A percentile compares a stretch with the other conserved stretches of the same genome.
Evolutionary conservation across 148 eudicot genomes (phyloP).

Genomic region (Amaranthus hypochondriacus): DNA sequence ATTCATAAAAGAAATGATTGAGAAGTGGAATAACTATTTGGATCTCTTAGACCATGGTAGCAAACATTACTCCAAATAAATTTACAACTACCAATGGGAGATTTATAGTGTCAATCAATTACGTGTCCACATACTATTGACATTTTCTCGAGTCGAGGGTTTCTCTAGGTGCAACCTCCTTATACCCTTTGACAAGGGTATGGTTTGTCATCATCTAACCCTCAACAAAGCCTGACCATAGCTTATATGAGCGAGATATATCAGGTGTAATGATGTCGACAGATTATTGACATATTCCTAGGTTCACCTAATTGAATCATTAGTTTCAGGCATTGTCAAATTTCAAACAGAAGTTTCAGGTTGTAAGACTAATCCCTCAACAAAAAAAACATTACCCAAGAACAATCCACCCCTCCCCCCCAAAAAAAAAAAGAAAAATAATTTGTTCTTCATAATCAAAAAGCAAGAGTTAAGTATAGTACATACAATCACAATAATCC

Average conservation of each 20-base stretch:
- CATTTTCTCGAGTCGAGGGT: too few relatives aligned
- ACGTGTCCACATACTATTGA: too few relatives aligned
- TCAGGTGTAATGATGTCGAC: too few relatives aligned
- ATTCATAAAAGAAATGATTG: too few relatives aligned
- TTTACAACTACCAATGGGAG: not conserved
- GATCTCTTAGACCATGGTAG: too few relatives aligned
- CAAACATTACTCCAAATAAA: too few relatives aligned
- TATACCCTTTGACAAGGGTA: too few relatives aligned
- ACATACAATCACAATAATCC: conserved; percentile 1
- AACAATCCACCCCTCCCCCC: not conserved
- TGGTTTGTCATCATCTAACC: too few relatives aligned
- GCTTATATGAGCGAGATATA: too few relatives aligned
- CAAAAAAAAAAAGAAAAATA: not conserved
- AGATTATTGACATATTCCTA: not conserved
- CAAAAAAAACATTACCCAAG: not conserved
- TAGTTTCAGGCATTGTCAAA: not conserved
- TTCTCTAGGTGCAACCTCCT: too few relatives aligned
- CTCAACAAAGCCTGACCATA: too few relatives aligned
- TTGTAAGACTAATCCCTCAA: not conserved
- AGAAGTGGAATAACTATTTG: too few relatives aligned
- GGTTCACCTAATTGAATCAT: not conserved
- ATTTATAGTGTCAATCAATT: not conserved
- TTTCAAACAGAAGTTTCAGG: not conserved
- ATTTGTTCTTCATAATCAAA: not conserved
- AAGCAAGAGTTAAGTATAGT: conserved; percentile 6